Evolutionary conservation across 306 rosid species (phyloP), one percentile per base, ranked within the genome.

Genomic region (Betula pendula): DNA sequence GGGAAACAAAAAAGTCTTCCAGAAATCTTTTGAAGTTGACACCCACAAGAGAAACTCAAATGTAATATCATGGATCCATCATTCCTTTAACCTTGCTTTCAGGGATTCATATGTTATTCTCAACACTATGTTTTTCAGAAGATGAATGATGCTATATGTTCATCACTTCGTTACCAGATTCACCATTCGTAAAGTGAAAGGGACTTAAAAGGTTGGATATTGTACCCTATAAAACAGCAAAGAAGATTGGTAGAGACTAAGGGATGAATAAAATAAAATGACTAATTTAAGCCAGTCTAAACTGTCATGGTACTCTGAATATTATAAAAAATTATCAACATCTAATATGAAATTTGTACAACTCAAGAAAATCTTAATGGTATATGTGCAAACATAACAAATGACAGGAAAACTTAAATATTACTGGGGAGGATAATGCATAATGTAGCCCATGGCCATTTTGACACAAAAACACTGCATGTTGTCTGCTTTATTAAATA

Each of bases 41-140:
- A 53, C n/a, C 27, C 60, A 20, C 60, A n/a, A 53, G 69, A 62
- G 19, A 62, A 25, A 16, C 27, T 15, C 70, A 66, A 38, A 66
- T 66, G 70, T 17, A 27, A 66, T 35, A 17, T 66, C 22, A 17
- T 33, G 9, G 6, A 40, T 66, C 6, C 70, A 66, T 33, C 7
- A 1, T 66, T 40, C 14, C 14, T 31, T 38, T n/a, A 38, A 66
- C 14, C 70, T 38, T 66, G 45, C 45, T 29, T 33, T 31, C 22
- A 66, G 70, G 47, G 24, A 66, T 35, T 40, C 49, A 73, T 20
- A 68, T 24, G 60, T 8, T 22, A 53, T 53, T 53, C 65, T 38
- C 42, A 38, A 8, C 33, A 12, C 14, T 22, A 58, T 22, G 33
- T 22, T 58, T 25, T 25, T 3, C 65, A 58, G 65, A 58, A 58